These are phyloP conservation scores for Auxenochlorella pyrenoidosa DNA, from an alignment of 139 green algal species.

Conservation along the genomic window DNA sequence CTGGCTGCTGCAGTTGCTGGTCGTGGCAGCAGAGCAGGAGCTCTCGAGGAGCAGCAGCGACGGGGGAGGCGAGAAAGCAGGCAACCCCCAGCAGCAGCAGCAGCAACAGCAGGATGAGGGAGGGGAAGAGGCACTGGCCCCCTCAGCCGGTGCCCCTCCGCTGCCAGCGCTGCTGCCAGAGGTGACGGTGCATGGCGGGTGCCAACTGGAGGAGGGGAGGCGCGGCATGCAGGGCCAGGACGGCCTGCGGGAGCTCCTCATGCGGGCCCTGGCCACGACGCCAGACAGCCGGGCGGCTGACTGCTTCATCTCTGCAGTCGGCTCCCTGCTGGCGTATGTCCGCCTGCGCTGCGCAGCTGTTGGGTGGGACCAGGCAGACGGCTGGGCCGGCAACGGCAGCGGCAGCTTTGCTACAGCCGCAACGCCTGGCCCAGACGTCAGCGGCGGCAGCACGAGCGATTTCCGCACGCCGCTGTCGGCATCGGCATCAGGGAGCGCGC, in stretches of 20 bases:
- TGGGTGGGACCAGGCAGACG: not conserved
- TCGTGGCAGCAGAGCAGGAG: conserved; percentile 25
- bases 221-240: conserved; percentile 27
- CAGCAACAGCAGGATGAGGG: not conserved
- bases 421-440: not conserved
- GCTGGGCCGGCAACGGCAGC: not conserved
- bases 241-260: conserved; percentile 28
- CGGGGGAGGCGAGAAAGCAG: not conserved
- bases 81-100: not conserved
- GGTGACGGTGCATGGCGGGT: not conserved
- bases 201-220: conserved; percentile 31
- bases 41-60: not conserved
- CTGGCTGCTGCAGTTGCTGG: conserved; percentile 41
- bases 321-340: conserved; percentile 17
- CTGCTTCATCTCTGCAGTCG: conserved; percentile 40
- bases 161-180: conserved; percentile 29
- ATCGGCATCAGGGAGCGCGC: not conserved
- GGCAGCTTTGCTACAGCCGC: not conserved
- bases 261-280: conserved; percentile 27
- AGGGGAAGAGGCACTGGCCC: not conserved
- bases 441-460: not conserved
- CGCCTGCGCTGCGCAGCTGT: conserved; percentile 21
- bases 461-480: not conserved
- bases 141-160: not conserved
- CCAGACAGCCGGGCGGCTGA: conserved; percentile 27